Conservation (phyloP, 2,329 filamentous ascomycete species). For the Myriosclerotinia curreyana region DNA sequence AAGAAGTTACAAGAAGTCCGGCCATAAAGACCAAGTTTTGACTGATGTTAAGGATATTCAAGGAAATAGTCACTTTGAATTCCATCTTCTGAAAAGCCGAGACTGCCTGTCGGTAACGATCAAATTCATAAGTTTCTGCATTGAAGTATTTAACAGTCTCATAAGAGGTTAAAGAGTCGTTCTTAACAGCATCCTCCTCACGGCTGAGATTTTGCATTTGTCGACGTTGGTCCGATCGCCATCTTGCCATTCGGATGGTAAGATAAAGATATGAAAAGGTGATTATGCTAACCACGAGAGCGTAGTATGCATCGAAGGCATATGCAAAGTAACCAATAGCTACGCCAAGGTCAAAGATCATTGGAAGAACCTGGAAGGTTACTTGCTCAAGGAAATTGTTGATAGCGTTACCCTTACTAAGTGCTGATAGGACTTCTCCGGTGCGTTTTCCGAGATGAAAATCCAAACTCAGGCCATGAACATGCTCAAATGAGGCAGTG, state of each 20-base stretch:
- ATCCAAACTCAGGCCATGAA: slow-evolving; percentile 90
- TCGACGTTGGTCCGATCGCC: slow-evolving; percentile 83
- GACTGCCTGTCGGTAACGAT: slow-evolving; percentile 69
- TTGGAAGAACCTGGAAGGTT: slow-evolving; percentile 92
- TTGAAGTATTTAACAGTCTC: slow-evolving; percentile 94
- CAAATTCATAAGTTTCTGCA: slow-evolving; percentile 75
- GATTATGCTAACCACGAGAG: slow-evolving; percentile 82
- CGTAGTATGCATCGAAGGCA: slow-evolving; percentile 83
- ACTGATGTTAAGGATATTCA: slow-evolving; percentile 77
- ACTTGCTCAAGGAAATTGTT: slow-evolving; percentile 96
- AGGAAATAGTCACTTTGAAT: slow-evolving; percentile 70
- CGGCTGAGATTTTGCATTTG: slow-evolving; percentile 94
- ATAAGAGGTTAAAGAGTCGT: slow-evolving; percentile 98
- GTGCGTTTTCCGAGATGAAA: slow-evolving; percentile 97
- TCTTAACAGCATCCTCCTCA: slow-evolving; percentile 96
- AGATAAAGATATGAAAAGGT: slow-evolving; percentile 96
- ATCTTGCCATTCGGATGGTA: slow-evolving; percentile 93
- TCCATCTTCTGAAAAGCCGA: slow-evolving; percentile 70
- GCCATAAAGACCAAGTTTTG: slow-evolving; percentile 79
- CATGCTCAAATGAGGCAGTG: slow-evolving; percentile 94
- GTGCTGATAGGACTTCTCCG: slow-evolving; percentile 88
- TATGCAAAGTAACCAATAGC: slow-evolving; percentile 79
- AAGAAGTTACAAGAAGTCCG: slow-evolving; percentile 67
- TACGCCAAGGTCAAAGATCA: slow-evolving; percentile 84
- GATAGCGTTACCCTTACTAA: slow-evolving; percentile 95